Conservation (phyloP, 768 basidiomycete species). For the Postia placenta region DNA sequence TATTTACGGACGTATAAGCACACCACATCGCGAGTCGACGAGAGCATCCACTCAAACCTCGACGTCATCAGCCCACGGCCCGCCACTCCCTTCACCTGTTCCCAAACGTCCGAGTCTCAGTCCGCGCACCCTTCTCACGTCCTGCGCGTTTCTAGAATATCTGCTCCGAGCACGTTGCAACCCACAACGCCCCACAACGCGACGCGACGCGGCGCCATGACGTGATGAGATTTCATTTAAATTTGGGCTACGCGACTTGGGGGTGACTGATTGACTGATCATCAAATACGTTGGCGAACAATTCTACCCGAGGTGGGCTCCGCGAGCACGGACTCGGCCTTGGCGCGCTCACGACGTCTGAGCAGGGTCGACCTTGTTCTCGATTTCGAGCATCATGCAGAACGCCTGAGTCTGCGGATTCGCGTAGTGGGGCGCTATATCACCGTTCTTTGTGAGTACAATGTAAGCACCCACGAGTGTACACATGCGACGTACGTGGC, state of each 20-base stretch:
- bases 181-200: not conserved
- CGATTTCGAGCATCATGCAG: conserved; percentile 70
- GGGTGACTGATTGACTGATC: too few relatives aligned
- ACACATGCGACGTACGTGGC: conserved; percentile 29
- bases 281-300: too few relatives aligned
- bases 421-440: conserved; percentile 65
- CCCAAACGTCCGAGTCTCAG: not conserved
- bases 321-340: too few relatives aligned
- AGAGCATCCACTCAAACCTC: not conserved
- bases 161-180: not conserved
- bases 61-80: not conserved
- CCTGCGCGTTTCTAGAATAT: not conserved
- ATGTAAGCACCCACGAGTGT: not conserved
- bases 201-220: not conserved
- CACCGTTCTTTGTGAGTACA: not conserved
- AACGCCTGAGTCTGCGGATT: conserved; percentile 91
- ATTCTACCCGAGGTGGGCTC: too few relatives aligned
- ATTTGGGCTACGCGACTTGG: too few relatives aligned
- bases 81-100: not conserved
- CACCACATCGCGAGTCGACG: not conserved
- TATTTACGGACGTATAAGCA: not conserved
- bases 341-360: too few relatives aligned
- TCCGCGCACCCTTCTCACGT: not conserved
- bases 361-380: conserved; percentile 58
- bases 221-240: too few relatives aligned